phyloP scores from a whole-genome alignment of 768 basidiomycete genomes.

The Boletellus ananas region DNA sequence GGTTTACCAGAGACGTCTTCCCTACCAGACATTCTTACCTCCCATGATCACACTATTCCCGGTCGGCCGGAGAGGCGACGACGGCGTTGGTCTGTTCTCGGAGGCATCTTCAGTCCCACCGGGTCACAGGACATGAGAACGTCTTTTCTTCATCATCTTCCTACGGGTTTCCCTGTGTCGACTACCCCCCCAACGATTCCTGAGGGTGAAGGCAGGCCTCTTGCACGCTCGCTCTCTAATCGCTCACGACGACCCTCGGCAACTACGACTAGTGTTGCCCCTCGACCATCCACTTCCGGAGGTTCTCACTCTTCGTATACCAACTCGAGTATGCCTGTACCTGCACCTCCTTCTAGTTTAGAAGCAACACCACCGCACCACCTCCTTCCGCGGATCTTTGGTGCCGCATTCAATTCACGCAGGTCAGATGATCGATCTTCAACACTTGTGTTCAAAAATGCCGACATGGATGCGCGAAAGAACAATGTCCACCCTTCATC shows the following conservation, averaged over 20 bases:
- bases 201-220: constrained; percentile 16
- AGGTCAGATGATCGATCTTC: constrained; percentile 55
- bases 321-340: constrained; percentile 16
- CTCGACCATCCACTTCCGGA: constrained; percentile 36
- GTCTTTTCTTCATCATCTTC: constrained; percentile 22
- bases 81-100: constrained; percentile 71
- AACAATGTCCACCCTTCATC: constrained; percentile 30
- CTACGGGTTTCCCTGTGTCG: constrained; percentile 17
- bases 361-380: constrained; percentile 46
- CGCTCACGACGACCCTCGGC: constrained; percentile 14
- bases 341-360: constrained; percentile 29
- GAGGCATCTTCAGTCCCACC: constrained; percentile 39
- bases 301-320: constrained; percentile 24
- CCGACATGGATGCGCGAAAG: constrained; percentile 40
- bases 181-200: constrained; percentile 17
- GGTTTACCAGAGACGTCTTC: constrained; percentile 43
- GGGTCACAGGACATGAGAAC: constrained; percentile 24
- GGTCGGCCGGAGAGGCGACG: constrained; percentile 42
- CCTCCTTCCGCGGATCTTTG: constrained; percentile 69
- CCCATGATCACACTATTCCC: constrained; percentile 28
- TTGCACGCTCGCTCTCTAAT: constrained; percentile 27
- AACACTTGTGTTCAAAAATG: constrained; percentile 31
- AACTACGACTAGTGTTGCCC: constrained; percentile 9
- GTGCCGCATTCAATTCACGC: constrained; percentile 56
- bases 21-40: constrained; percentile 41